phyloP scores from a whole-genome alignment of 192 early-diverging fungal genomes.

The Gaertneriomyces semiglobifer region DNA sequence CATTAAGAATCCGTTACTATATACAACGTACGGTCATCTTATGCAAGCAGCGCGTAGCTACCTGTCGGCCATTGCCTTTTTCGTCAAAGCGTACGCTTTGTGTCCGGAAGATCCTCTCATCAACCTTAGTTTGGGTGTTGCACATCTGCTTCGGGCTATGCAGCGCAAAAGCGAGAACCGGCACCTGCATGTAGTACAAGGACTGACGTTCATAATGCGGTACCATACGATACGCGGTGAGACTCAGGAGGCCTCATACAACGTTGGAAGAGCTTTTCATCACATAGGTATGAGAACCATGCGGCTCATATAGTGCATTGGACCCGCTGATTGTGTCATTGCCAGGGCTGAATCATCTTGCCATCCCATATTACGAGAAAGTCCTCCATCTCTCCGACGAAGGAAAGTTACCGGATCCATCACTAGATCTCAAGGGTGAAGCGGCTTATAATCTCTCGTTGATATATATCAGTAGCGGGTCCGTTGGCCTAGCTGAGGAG shows the following conservation, averaged over 20 bases:
- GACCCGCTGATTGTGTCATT: neutral
- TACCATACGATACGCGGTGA: constrained; percentile 51
- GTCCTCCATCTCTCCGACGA: constrained; percentile 48
- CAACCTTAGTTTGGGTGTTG: constrained; percentile 59
- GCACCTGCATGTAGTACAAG: constrained; percentile 60
- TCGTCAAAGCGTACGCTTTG: constrained; percentile 55
- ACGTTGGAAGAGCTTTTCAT: constrained; percentile 87
- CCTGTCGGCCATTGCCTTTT: constrained; percentile 50
- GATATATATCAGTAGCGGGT: constrained; percentile 76
- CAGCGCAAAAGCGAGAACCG: constrained; percentile 68
- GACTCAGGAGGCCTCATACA: constrained; percentile 72
- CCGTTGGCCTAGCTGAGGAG: constrained; percentile 63
- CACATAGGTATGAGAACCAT: constrained; percentile 51
- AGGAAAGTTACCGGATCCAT: constrained; percentile 23
- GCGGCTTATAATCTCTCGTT: constrained; percentile 88
- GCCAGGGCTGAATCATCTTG: constrained; percentile 70
- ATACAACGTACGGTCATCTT: constrained; percentile 62
- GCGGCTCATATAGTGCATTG: no score
- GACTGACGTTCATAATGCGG: constrained; percentile 62
- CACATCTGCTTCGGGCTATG: constrained; percentile 63
- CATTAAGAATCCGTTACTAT: constrained; percentile 42
- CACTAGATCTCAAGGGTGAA: constrained; percentile 64
- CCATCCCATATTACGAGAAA: constrained; percentile 79
- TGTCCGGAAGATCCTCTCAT: constrained; percentile 66
- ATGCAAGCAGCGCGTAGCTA: constrained; percentile 53